Conservation (phyloP, 768 basidiomycete genomes). For the Naematelia encephala region DNA sequence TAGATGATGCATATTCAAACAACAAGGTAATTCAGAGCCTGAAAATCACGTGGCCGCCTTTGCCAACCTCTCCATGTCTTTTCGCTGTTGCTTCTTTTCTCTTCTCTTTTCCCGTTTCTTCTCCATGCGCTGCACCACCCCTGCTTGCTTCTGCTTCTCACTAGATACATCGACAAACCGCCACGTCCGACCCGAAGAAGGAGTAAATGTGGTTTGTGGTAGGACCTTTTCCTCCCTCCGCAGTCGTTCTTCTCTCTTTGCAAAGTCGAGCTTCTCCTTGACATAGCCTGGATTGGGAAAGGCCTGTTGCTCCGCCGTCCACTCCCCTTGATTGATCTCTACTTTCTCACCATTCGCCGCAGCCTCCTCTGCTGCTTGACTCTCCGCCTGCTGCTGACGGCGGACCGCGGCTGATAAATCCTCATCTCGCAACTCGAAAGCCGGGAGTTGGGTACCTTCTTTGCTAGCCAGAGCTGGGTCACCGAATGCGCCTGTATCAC, state of each 20-base stretch:
- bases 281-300: neutral
- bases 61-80: neutral
- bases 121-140: neutral
- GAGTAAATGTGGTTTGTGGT: neutral
- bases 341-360: neutral
- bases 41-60: neutral
- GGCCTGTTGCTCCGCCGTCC: neutral
- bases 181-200: neutral
- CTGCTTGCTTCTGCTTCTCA: neutral
- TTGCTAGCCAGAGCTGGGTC: neutral
- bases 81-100: neutral
- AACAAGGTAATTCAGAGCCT: too few species aligned
- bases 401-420: constrained; percentile 22
- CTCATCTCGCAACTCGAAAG: constrained; percentile 45
- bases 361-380: constrained; percentile 6
- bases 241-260: neutral
- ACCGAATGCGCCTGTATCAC: constrained; percentile 37
- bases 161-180: neutral
- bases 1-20: too few species aligned
- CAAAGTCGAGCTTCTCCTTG: neutral
- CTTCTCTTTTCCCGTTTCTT: neutral
- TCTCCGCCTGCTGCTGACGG: neutral
- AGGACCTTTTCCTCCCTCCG: neutral
- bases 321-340: neutral
- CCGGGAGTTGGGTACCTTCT: constrained; percentile 38